Evolutionary conservation across 2,329 filamentous ascomycete species (phyloP).

Genomic region (Aspergillus jensenii): DNA sequence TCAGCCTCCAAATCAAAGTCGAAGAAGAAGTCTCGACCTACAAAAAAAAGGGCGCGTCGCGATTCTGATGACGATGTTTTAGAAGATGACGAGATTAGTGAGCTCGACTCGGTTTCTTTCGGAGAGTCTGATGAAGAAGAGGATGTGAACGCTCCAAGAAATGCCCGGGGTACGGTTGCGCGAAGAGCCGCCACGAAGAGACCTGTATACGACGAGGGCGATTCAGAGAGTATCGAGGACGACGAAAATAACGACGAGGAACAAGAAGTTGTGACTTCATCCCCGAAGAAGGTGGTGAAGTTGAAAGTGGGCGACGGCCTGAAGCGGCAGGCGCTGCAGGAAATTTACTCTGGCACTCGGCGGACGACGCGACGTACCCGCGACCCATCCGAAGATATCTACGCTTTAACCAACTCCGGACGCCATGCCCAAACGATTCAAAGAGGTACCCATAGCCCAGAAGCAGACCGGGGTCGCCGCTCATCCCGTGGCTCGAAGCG

Average conservation of each 20-base stretch:
- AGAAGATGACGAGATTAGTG: slow-evolving; percentile 39
- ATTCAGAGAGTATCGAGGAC: slow-evolving; percentile 42
- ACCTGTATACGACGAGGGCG: slow-evolving; percentile 58
- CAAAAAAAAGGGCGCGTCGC: slow-evolving; percentile 41
- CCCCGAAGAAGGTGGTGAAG: slow-evolving; percentile 26
- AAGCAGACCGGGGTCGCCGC: slow-evolving; percentile 33
- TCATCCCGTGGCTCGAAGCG: slow-evolving; percentile 42
- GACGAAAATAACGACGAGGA: slow-evolving; percentile 37
- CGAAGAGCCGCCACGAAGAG: slow-evolving; percentile 56
- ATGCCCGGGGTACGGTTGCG: slow-evolving; percentile 57
- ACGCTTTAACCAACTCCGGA: slow-evolving; percentile 60
- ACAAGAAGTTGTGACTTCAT: slow-evolving; percentile 17
- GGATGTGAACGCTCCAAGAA: slow-evolving; percentile 48
- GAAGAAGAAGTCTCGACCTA: slow-evolving; percentile 34
- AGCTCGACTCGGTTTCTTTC: slow-evolving; percentile 40
- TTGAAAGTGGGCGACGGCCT: slow-evolving; percentile 31
- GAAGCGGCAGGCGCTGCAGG: slow-evolving; percentile 25
- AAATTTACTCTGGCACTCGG: slow-evolving; percentile 36
- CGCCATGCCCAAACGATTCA: slow-evolving; percentile 56
- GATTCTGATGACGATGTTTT: slow-evolving; percentile 49
- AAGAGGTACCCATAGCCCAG: slow-evolving; percentile 54
- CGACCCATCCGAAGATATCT: slow-evolving; percentile 55
- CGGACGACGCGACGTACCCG: slow-evolving; percentile 61
- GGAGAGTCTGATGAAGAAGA: slow-evolving; percentile 49
- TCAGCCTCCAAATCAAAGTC: slow-evolving; percentile 30